These are phyloP conservation scores for Ashbya aceris DNA, from an alignment of 1,139 yeast genomes.

Conservation along the genomic window DNA sequence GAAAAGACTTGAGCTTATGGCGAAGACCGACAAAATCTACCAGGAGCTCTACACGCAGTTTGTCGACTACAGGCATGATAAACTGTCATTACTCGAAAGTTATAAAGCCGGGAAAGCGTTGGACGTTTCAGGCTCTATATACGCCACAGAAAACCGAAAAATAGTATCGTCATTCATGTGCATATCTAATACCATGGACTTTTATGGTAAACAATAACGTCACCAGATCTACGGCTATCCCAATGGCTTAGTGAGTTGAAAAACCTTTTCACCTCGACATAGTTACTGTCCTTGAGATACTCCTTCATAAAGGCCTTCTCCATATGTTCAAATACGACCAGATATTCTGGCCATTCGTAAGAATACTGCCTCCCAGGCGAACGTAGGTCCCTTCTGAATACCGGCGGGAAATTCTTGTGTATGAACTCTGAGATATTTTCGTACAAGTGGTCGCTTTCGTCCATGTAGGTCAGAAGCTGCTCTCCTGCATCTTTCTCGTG, in stretches of 20 bases:
- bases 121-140: too few species aligned
- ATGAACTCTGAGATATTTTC: slow-evolving; percentile 53
- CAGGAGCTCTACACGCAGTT: slow-evolving; percentile 5
- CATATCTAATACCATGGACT: slow-evolving; percentile 7
- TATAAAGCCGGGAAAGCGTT: too few species aligned
- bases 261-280: slow-evolving; percentile 42
- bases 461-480: slow-evolving; percentile 46
- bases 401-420: slow-evolving; percentile 35
- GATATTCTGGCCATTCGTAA: slow-evolving; percentile 60
- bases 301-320: slow-evolving; percentile 36
- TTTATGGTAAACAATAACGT: slow-evolving; percentile 48
- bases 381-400: slow-evolving; percentile 18
- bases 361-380: slow-evolving; percentile 25
- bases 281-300: slow-evolving; percentile 36
- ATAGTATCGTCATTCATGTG: not conserved
- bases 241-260: slow-evolving; percentile 83
- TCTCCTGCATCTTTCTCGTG: slow-evolving; percentile 23
- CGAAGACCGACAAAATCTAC: slow-evolving; percentile 4
- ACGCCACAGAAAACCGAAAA: not conserved
- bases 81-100: not conserved
- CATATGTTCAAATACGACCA: slow-evolving; percentile 63
- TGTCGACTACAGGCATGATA: slow-evolving; percentile 5
- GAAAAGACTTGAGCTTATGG: slow-evolving; percentile 11
- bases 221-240: slow-evolving; percentile 76
- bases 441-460: slow-evolving; percentile 81